These are phyloP conservation scores for Bruguiera parviflora DNA, from an alignment of 345 rosid species.

Conservation along the genomic window DNA sequence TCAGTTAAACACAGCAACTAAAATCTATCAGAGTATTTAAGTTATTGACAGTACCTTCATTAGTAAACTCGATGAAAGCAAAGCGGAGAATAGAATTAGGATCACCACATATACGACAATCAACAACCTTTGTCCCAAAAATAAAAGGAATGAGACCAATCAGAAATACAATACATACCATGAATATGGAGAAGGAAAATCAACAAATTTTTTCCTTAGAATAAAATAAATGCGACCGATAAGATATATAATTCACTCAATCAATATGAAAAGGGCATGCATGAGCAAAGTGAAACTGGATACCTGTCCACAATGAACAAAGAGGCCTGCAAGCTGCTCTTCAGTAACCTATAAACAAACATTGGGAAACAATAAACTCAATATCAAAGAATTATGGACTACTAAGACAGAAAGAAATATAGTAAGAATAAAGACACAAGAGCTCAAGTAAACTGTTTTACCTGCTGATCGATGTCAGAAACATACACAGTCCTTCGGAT, in stretches of 20 bases:
- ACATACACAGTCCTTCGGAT: slow-evolving; percentile 84
- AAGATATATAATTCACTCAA: not conserved
- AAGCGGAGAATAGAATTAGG: slow-evolving; percentile 93
- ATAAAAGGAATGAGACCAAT: slow-evolving; percentile 15
- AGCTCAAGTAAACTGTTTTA: slow-evolving; percentile 13
- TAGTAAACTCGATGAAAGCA: slow-evolving; percentile 89
- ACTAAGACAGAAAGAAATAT: not conserved
- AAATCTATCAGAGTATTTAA: not conserved
- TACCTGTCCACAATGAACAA: slow-evolving; percentile 78
- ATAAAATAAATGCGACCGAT: not conserved
- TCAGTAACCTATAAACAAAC: slow-evolving; percentile 63
- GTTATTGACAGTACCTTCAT: slow-evolving; percentile 62
- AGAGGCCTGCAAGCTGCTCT: slow-evolving; percentile 88
- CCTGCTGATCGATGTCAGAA: slow-evolving; percentile 81
- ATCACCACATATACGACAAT: slow-evolving; percentile 93
- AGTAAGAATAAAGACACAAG: not conserved
- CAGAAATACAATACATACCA: not conserved
- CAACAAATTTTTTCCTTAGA: slow-evolving; percentile 7
- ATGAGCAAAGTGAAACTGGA: slow-evolving; percentile 4
- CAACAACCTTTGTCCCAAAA: slow-evolving; percentile 63
- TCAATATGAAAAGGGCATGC: not conserved
- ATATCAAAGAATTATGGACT: slow-evolving; percentile 11
- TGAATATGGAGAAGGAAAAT: not conserved
- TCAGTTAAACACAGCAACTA: slow-evolving; percentile 12
- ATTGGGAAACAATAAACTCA: slow-evolving; percentile 5